These are phyloP conservation scores for Neurospora sp. DNA, from an alignment of 495 filamentous ascomycete species.

Conservation along the genomic window DNA sequence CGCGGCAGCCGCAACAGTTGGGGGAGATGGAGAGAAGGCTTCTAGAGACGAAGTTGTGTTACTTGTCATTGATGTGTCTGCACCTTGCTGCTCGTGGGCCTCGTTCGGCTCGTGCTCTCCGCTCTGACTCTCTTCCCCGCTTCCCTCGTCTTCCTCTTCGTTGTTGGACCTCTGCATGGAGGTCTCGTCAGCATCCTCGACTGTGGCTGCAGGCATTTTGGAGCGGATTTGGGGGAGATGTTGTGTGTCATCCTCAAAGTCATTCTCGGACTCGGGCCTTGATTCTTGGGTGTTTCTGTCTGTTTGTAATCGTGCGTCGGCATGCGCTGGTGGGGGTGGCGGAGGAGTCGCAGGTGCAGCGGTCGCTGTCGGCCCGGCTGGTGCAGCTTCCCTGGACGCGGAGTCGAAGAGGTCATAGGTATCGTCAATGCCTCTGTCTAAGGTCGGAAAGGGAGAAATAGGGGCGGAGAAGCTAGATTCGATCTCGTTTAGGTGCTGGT, in stretches of 20 bases:
- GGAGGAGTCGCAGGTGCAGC: neutral
- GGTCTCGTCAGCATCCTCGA: conserved; percentile 13
- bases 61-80: conserved; percentile 27
- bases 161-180: neutral
- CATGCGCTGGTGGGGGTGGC: neutral
- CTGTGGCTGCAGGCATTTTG: neutral
- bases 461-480: conserved; percentile 75
- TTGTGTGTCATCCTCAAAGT: neutral
- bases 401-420: conserved; percentile 51
- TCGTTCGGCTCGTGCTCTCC: neutral
- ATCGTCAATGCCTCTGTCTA: conserved; percentile 45
- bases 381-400: conserved; percentile 20
- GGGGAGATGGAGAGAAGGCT: conserved; percentile 49
- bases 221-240: neutral
- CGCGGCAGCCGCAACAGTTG: conserved; percentile 52
- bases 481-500: conserved; percentile 64
- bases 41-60: conserved; percentile 48
- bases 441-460: conserved; percentile 35
- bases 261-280: neutral
- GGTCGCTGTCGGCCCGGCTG: conserved; percentile 2
- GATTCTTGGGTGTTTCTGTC: neutral
- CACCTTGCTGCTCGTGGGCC: conserved; percentile 17
- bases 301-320: conserved; percentile 1
- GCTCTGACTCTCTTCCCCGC: neutral
- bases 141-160: neutral